These are phyloP conservation scores for Lactarius sanguifluus DNA, from an alignment of 768 basidiomycete species.

Conservation along the genomic window DNA sequence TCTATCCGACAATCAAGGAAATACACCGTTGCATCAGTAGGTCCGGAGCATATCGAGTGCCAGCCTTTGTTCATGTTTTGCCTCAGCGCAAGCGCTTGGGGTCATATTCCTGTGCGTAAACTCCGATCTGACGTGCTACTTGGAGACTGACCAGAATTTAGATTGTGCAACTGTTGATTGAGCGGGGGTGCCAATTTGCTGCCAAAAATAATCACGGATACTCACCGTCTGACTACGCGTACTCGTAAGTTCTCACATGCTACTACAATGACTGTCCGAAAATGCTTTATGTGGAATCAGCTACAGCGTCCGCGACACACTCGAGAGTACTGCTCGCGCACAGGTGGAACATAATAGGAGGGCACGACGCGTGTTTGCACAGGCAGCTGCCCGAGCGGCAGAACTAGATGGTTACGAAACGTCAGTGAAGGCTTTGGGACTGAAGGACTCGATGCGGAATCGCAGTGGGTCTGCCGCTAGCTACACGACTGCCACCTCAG, in stretches of 20 bases:
- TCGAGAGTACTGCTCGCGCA: conserved; percentile 76
- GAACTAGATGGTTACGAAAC: conserved; percentile 52
- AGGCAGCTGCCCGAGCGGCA: conserved; percentile 64
- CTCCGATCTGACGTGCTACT: conserved; percentile 10
- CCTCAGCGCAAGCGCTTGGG: conserved; percentile 82
- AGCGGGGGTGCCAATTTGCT: conserved; percentile 81
- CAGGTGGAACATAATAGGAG: conserved; percentile 82
- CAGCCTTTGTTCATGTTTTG: conserved; percentile 20
- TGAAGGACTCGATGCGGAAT: conserved; percentile 38
- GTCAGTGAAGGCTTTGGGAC: conserved; percentile 48
- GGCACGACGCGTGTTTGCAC: conserved; percentile 68
- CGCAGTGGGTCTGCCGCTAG: conserved; percentile 31
- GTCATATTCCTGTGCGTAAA: conserved; percentile 67
- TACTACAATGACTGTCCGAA: conserved; percentile 24
- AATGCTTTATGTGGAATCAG: conserved; percentile 40
- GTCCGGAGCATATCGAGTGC: conserved; percentile 34
- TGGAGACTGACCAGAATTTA: conserved; percentile 38
- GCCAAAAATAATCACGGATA: conserved; percentile 90
- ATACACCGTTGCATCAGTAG: conserved; percentile 91
- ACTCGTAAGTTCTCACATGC: conserved; percentile 55
- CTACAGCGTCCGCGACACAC: conserved; percentile 68
- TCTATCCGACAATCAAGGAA: conserved; percentile 87
- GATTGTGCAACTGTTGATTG: conserved; percentile 84
- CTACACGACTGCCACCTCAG: conserved; percentile 36
- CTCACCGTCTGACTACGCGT: conserved; percentile 91